These are phyloP conservation scores for Aphanomyces stellatus DNA, from an alignment of 352 stramenopile species.

Conservation along the genomic window DNA sequence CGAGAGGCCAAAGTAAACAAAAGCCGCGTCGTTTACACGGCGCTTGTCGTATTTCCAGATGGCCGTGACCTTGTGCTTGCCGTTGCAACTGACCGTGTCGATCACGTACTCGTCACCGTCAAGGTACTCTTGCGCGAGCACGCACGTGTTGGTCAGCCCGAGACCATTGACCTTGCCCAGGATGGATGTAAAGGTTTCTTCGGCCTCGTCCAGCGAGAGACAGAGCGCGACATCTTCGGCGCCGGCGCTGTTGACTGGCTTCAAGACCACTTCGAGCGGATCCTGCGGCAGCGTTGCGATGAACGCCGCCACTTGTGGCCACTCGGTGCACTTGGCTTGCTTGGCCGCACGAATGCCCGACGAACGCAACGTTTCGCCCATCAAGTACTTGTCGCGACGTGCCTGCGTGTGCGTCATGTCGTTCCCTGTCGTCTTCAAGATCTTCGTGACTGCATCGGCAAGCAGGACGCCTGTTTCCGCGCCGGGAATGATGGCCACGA, in stretches of 20 bases:
- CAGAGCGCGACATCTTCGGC: conserved; percentile 79
- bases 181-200: conserved; percentile 77
- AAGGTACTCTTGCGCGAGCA: conserved; percentile 91
- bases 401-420: conserved; percentile 57
- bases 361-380: conserved; percentile 78
- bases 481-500: conserved; percentile 85
- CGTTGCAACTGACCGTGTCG: conserved; percentile 90
- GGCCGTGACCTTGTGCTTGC: conserved; percentile 91
- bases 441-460: conserved; percentile 81
- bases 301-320: conserved; percentile 63
- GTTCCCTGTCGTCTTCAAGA: conserved; percentile 82
- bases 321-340: conserved; percentile 79
- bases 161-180: conserved; percentile 82
- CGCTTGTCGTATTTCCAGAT: conserved; percentile 98
- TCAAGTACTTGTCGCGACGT: conserved; percentile 74
- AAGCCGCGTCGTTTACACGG: conserved; percentile 88
- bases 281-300: conserved; percentile 43
- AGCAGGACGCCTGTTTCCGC: conserved; percentile 90
- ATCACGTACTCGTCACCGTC: conserved; percentile 94
- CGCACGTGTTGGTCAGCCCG: conserved; percentile 74
- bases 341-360: conserved; percentile 82
- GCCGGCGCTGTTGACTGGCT: conserved; percentile 74
- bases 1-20: conserved; percentile 91
- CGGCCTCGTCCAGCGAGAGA: conserved; percentile 56
- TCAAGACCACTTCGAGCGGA: conserved; percentile 86